These are phyloP conservation scores for Globisporangium rhizosaccharum DNA, from an alignment of 352 stramenopile genomes.

Conservation along the genomic window DNA sequence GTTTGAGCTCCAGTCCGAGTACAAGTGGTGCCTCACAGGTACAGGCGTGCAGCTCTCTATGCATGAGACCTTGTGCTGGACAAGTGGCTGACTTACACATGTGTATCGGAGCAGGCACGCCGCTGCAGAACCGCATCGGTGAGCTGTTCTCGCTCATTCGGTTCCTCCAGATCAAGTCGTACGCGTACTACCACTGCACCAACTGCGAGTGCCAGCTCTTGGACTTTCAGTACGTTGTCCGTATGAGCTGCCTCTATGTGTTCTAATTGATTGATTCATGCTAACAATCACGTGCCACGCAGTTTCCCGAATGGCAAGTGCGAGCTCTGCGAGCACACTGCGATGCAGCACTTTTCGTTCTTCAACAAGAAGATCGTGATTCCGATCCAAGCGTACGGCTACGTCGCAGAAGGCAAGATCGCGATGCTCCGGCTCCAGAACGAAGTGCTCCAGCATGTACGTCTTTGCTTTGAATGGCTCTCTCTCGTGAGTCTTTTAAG, in stretches of 20 bases:
- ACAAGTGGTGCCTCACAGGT: slow-evolving; percentile 98
- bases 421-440: slow-evolving; percentile 97
- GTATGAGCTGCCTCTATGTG: neutral
- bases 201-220: slow-evolving; percentile 93
- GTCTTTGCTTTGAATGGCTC: slow-evolving; percentile 4
- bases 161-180: slow-evolving; percentile 96
- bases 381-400: slow-evolving; percentile 95
- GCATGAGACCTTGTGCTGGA: neutral
- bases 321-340: slow-evolving; percentile 89
- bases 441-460: slow-evolving; percentile 85
- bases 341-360: slow-evolving; percentile 96
- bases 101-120: slow-evolving; percentile 45
- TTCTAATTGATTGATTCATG: neutral
- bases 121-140: slow-evolving; percentile 93
- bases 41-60: slow-evolving; percentile 19
- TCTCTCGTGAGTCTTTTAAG: neutral
- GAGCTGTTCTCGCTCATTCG: slow-evolving; percentile 97
- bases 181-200: slow-evolving; percentile 98
- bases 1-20: slow-evolving; percentile 94
- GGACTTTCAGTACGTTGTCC: slow-evolving; percentile 89
- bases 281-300: slow-evolving; percentile 27
- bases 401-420: slow-evolving; percentile 87
- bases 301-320: slow-evolving; percentile 84
- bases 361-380: slow-evolving; percentile 99
- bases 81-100: neutral